Conservation (phyloP, 2,329 filamentous ascomycete species). For the Fusarium phyllophilum region DNA sequence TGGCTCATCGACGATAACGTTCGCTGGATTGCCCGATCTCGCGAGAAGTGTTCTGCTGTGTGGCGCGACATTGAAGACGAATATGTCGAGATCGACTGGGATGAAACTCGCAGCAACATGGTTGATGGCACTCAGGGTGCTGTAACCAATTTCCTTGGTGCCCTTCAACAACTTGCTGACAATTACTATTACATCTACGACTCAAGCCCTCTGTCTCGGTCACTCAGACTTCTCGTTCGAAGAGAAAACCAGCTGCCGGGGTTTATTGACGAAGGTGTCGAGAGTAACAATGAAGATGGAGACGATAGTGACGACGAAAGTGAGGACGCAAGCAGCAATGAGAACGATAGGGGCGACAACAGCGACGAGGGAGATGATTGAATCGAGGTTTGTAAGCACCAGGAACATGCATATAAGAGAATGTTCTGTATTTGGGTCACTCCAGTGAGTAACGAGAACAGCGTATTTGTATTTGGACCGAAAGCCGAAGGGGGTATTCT, state of each 20-base stretch:
- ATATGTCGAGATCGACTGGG: neutral
- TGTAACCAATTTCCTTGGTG: rapidly evolving
- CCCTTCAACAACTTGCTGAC: neutral
- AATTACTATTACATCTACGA: too few relatives aligned
- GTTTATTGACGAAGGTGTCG: neutral
- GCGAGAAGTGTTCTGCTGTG: rapidly evolving
- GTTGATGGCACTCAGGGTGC: neutral
- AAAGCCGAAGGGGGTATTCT: neutral
- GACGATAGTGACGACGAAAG: neutral
- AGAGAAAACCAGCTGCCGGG: neutral
- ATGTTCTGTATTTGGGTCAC: neutral
- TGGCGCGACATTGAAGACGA: neutral
- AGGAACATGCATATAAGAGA: neutral
- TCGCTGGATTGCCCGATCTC: neutral
- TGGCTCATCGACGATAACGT: neutral
- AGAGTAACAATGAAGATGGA: neutral
- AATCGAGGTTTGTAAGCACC: neutral
- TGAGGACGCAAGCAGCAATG: neutral
- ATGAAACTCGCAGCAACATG: neutral
- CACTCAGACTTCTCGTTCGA: neutral
- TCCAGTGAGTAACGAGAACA: neutral
- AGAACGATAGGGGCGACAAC: neutral
- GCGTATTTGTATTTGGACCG: too few relatives aligned
- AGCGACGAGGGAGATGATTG: neutral
- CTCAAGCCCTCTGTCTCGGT: too few relatives aligned